A percentile compares a stretch with the other conserved stretches of the same genome.
These are phyloP conservation scores for Apiospora arundinis DNA, from an alignment of 2,329 filamentous ascomycete species.

Conservation along the genomic window DNA sequence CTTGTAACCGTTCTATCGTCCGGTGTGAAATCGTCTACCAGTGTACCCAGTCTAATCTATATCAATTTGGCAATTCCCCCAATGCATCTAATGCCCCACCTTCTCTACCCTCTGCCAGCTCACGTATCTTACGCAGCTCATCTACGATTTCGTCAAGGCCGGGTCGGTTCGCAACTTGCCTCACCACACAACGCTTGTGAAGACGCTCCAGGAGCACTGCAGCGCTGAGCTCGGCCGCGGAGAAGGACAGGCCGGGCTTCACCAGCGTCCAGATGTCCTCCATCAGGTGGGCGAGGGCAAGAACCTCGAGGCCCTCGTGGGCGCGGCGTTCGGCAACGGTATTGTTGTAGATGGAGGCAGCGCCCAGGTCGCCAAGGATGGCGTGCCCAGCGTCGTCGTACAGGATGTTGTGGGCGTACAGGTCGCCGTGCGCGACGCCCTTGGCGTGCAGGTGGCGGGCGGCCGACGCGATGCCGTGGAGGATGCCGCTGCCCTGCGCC, in stretches of 20 bases:
- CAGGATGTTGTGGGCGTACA: conserved; percentile 56
- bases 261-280: conserved; percentile 51
- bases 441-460: conserved; percentile 50
- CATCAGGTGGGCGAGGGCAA: conserved; percentile 54
- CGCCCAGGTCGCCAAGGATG: conserved; percentile 54
- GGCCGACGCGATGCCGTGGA: conserved; percentile 49
- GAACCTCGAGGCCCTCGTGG: conserved; percentile 50
- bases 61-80: not conserved
- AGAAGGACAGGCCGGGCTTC: conserved; percentile 18
- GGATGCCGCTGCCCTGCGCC: conserved; percentile 42
- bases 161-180: not conserved
- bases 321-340: conserved; percentile 30
- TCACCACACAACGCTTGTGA: conserved; percentile 9
- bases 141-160: not conserved
- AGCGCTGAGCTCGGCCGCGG: not conserved
- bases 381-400: conserved; percentile 48
- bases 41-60: not conserved
- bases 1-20: not conserved
- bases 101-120: not conserved
- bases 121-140: not conserved
- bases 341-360: conserved; percentile 50
- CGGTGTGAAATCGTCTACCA: not conserved
- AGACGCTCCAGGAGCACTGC: conserved; percentile 4
- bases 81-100: not conserved
- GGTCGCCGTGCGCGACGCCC: conserved; percentile 53